These are phyloP conservation scores for Steccherinum ochraceum DNA, from an alignment of 768 basidiomycete genomes.

Conservation along the genomic window DNA sequence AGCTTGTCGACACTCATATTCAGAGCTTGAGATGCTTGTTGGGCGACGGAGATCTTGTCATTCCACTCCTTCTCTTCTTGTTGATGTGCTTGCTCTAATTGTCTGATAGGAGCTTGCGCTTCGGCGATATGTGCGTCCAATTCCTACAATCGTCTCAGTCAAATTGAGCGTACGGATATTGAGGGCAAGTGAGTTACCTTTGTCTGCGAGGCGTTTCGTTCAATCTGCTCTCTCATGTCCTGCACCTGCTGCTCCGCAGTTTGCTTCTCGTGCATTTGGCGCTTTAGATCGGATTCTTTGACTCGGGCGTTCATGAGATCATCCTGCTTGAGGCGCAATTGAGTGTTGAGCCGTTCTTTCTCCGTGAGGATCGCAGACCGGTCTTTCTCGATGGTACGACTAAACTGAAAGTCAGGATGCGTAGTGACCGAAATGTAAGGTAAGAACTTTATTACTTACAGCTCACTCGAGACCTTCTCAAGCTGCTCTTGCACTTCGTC, in stretches of 20 bases:
- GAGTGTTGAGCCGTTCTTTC: conserved; percentile 51
- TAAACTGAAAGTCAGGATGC: conserved; percentile 21
- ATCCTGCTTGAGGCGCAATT: conserved; percentile 49
- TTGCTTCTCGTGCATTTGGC: conserved; percentile 53
- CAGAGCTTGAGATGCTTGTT: conserved; percentile 54
- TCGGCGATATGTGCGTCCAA: conserved; percentile 54
- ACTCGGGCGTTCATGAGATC: conserved; percentile 60
- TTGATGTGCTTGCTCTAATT: conserved; percentile 51
- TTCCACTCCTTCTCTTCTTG: conserved; percentile 44
- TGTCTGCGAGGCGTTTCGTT: conserved; percentile 31
- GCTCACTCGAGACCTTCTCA: conserved; percentile 48
- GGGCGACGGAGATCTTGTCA: conserved; percentile 43
- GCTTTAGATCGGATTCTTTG: conserved; percentile 49
- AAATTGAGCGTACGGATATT: conserved; percentile 1
- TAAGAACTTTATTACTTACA: conserved; percentile 48
- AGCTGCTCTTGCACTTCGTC: conserved; percentile 84
- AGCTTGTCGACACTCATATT: conserved; percentile 60
- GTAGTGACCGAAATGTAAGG: no score
- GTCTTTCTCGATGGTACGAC: conserved; percentile 63
- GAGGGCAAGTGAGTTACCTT: conserved; percentile 36
- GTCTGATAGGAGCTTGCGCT: conserved; percentile 59
- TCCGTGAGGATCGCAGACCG: conserved; percentile 50
- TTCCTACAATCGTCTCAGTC: conserved; percentile 36
- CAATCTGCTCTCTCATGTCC: conserved; percentile 48
- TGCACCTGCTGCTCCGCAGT: conserved; percentile 49